A percentile compares a stretch with the other conserved stretches of the same genome.
phyloP scores from a whole-genome alignment of 2,329 filamentous ascomycete species.

The Arthroderma sp. region DNA sequence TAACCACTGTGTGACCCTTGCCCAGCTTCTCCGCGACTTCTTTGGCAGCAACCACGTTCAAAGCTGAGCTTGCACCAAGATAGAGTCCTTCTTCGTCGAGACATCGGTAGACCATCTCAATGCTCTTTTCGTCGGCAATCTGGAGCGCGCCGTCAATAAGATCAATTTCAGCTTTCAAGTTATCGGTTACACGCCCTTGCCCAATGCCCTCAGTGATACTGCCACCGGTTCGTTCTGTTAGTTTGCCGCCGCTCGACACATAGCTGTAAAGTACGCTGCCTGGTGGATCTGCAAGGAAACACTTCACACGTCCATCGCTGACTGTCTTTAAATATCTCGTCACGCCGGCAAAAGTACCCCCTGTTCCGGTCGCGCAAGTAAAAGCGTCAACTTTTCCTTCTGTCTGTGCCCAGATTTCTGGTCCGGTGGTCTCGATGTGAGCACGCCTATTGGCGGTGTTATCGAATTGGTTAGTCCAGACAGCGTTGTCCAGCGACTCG shows the following conservation, averaged over 20 bases:
- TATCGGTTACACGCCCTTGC: conserved; percentile 92
- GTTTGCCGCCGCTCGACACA: conserved; percentile 68
- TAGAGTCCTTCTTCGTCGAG: conserved; percentile 94
- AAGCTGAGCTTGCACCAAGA: conserved; percentile 78
- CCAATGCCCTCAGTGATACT: conserved; percentile 98
- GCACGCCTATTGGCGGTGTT: conserved; percentile 87
- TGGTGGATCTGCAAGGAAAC: conserved; percentile 84
- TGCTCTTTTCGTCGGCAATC: conserved; percentile 84
- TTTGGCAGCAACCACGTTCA: conserved; percentile 92
- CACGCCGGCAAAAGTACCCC: conserved; percentile 75
- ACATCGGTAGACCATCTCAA: conserved; percentile 95
- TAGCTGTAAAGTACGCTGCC: conserved; percentile 90
- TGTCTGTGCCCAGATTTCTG: conserved; percentile 94
- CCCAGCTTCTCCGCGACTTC: conserved; percentile 86
- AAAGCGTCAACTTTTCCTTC: conserved; percentile 78
- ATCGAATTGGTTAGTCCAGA: conserved; percentile 99
- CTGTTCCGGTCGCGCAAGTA: conserved; percentile 88
- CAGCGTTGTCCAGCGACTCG: conserved; percentile 70
- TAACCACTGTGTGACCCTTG: conserved; percentile 80
- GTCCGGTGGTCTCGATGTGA: conserved; percentile 92
- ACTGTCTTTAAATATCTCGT: conserved; percentile 81
- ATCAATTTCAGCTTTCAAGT: conserved; percentile 71
- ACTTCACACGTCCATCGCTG: conserved; percentile 65
- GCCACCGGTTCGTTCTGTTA: conserved; percentile 67
- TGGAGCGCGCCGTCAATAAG: conserved; percentile 72